phyloP scores from a whole-genome alignment of 2,329 filamentous ascomycete species.

The Acrocalymma vagum region DNA sequence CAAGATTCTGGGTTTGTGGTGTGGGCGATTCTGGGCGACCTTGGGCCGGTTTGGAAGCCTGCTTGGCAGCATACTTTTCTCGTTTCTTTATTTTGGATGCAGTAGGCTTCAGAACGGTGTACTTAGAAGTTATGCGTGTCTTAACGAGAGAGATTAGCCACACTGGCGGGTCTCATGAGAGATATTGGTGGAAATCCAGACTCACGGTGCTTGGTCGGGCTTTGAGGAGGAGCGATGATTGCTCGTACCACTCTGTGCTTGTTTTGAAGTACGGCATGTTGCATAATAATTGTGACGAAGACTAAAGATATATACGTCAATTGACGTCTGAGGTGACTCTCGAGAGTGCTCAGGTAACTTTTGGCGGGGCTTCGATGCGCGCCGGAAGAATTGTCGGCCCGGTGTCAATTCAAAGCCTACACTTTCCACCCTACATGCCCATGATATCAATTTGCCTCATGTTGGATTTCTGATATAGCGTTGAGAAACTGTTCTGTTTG shows the following conservation, averaged over 20 bases:
- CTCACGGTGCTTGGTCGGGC: constrained; percentile 85
- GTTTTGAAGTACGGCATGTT: constrained; percentile 82
- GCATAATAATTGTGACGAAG: too few relatives aligned
- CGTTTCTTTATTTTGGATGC: constrained; percentile 43
- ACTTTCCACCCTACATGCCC: too few relatives aligned
- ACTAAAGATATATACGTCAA: too few relatives aligned
- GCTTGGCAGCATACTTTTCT: constrained; percentile 40
- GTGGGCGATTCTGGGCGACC: constrained; percentile 38
- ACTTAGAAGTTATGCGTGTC: constrained; percentile 93
- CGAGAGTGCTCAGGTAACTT: constrained; percentile 29
- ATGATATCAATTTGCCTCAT: too few relatives aligned
- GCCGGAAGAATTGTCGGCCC: constrained; percentile 9
- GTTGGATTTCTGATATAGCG: too few relatives aligned
- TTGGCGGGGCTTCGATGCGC: constrained; percentile 40
- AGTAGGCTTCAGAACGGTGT: constrained; percentile 70
- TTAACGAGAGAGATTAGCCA: constrained; percentile 52
- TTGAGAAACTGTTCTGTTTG: too few relatives aligned
- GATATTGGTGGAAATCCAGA: constrained; percentile 25
- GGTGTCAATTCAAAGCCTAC: too few relatives aligned
- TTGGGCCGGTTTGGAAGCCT: constrained; percentile 33
- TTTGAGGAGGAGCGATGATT: constrained; percentile 85
- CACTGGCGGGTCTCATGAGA: constrained; percentile 15
- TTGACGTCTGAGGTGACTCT: too few relatives aligned
- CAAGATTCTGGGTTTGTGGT: constrained; percentile 30
- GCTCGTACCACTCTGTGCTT: constrained; percentile 89